Evolutionary conservation across 1,284 basidiomycete genomes (phyloP), one percentile per base, ranked within the genome.

Genomic region (Boletellus deceptivus): DNA sequence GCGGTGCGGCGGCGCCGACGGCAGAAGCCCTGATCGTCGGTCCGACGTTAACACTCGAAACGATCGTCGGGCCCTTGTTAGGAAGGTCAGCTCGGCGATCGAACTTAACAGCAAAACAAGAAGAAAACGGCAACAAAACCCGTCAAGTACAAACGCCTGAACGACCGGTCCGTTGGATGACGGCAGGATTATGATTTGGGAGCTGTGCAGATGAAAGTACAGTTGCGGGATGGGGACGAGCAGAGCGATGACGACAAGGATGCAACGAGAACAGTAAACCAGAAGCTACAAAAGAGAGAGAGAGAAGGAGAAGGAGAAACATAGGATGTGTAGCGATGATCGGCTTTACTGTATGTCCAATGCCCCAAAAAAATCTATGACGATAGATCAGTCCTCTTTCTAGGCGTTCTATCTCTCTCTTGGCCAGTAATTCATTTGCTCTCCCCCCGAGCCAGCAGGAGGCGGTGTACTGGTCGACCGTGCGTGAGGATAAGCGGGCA

Each of bases 341-440:
- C 35, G 34, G 38, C 17, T 17, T 45, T 33, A 16, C 33, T 52
- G 50, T 46, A 20, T 54, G 49, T 58, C 48, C 22, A 11, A 48
- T 61, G 48, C 52, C 49, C 25, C 51, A 46, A 31, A 50, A 52
- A 51, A 50, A 55, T 64, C 56, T 66, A 66, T 27, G 40, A 40
- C 36, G 36, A 54, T 18, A 46, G 46, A 38, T 37, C 14, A 25
- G 48, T 60, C 43, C 39, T 49, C 43, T 34, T 47, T 53, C 48
- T 55, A 55, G 44, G 41, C 1, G 44, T 49, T 41, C 39, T 47
- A 56, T 43, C 55, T 59, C 33, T 68, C 67, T 42, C 59, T 55
- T 27, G 59, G 5, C 67, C 69, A 70, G 52, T 68, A 71, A 1
- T 56, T 54, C 48, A 55, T 27, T 22, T 70, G 70, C 40, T 64